Evolutionary conservation across 177 flowering plant genomes (phyloP), one percentile per base, ranked within the genome.

Genomic region (Telopea speciosissima): DNA sequence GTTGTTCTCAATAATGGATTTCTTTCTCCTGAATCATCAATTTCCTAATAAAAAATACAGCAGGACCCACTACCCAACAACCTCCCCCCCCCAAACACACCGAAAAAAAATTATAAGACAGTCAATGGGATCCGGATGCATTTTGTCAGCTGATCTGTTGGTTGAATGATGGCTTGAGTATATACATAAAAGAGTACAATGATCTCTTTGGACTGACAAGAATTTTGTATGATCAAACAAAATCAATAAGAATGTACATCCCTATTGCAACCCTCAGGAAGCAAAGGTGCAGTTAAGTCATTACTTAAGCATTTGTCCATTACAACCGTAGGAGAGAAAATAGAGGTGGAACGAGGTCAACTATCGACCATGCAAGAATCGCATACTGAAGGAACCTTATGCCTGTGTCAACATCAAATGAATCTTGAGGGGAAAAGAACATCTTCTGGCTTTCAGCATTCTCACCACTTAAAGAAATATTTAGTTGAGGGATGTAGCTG

Each of bases 351-450:
- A 88, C 98, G 60, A 91, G 87, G 71, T 93, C 98, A 23, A 91
- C 98, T 26, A 90, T 96, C 9, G 99, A 85, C 99, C 99, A 96
- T 4, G 98, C 99, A 68, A 96, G 98, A 61, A 97, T 97, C 23
- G 98, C 87, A 74, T 96, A 96, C 69, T 96, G 99, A 66, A 93
- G 68, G 71, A 96, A 89, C 79, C 97, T 85, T 66, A 93, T 91
- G 19, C 98, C 99, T 1, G 99, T 91, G 73, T 96, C 99, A 23
- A 96, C 90, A 76, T 96, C 97, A 74, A 84, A 89, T 5, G 89
- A 81, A 8, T 85, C 87, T 63, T 87, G 87, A n/a, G 71, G 66
- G 60, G 81, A 69, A 72, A 82, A 78, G 72, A 81, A 75, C 24
- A 87, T 74, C 77, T 84, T 91, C 64, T 79, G 90, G 19, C 61